Base-by-base conservation (phyloP, 345 rosid species). In the Acer negundo region DNA sequence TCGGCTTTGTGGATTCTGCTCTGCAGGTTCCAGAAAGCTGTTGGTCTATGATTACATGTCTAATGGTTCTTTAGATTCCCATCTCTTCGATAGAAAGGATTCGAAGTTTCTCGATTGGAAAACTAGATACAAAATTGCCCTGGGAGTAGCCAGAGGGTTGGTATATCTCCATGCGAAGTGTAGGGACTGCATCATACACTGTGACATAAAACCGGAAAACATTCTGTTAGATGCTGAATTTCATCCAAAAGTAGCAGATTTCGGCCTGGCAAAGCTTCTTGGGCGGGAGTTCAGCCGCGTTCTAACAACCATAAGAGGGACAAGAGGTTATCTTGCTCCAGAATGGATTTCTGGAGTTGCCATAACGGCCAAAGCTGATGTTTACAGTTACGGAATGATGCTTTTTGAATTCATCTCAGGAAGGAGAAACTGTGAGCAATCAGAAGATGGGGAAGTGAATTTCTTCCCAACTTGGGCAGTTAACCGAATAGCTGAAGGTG, bases 381-480 rank as follows among this genome's bases (percentile, higher is more conserved):
- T 87, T 28, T 87, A 81, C 77, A 87, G 90, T 67, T 85, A 83
- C 17, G 90, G 90, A n/a, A 85, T 87, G 88, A 85, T 85, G 90
- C 86, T 87, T n/a, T 87, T 85, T 20, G 90, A 87, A 66, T 31
- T 83, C 24, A 64, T 87, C 1, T 85, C 88, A 12, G 90, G 88
- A 49, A 83, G 79, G 75, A 83, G 90, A 31, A 87, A 85, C 74
- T 55, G 87, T 0, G 84, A 81, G 77, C 74, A 64, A 38, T 67
- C 78, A 0, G 82, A 59, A 20, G 80, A 82, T 61, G 83, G 83
- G 23, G 80, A 62, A 8, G 61, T 80, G 16, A 62, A 62, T 26
- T 85, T 85, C 82, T 85, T 87, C 78, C 90, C 90, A 15, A 78
- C 74, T 16, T 78, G 13, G 78, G 90, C 79, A 28, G 82, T 85